A percentile compares a stretch with the other conserved stretches of the same genome.
Evolutionary conservation across 441 rosid genomes (phyloP).

Genomic region (Aquilaria agallochum): DNA sequence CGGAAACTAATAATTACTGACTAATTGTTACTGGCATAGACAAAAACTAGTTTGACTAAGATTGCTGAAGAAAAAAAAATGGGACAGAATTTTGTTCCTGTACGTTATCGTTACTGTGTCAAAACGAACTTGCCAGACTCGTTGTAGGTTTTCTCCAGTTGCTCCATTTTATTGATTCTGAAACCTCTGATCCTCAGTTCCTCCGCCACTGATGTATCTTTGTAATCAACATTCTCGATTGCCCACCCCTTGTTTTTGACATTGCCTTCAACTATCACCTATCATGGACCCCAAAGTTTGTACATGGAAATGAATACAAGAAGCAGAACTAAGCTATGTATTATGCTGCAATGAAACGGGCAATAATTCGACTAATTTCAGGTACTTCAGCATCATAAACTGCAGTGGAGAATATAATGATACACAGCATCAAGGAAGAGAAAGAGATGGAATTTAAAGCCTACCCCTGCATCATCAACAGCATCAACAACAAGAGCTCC

Average conservation of each 20-base stretch:
- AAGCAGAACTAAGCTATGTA: neutral
- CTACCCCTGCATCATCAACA: constrained; percentile 85
- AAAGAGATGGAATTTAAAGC: constrained; percentile 4
- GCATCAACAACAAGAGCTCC: constrained; percentile 73
- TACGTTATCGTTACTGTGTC: constrained; percentile 24
- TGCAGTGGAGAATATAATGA: neutral
- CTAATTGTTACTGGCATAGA: neutral
- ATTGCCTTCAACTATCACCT: constrained; percentile 70
- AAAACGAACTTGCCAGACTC: constrained; percentile 54
- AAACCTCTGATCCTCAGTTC: constrained; percentile 83
- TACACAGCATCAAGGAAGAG: no score
- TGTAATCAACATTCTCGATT: constrained; percentile 64
- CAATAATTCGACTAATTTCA: neutral
- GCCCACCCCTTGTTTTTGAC: constrained; percentile 81
- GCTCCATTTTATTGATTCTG: constrained; percentile 60
- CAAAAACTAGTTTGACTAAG: neutral
- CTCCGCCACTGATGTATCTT: constrained; percentile 62
- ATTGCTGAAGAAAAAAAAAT: neutral
- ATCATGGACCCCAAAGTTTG: neutral
- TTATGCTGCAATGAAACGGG: neutral
- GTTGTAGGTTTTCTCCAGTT: constrained; percentile 50
- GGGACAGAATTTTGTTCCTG: neutral
- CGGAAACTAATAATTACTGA: neutral
- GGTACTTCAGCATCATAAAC: neutral
- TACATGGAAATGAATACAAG: neutral